Evolutionary conservation across 257 asterid genomes (phyloP), one percentile per base, ranked within the genome.

Genomic region (Parsonsia alboflavescens): DNA sequence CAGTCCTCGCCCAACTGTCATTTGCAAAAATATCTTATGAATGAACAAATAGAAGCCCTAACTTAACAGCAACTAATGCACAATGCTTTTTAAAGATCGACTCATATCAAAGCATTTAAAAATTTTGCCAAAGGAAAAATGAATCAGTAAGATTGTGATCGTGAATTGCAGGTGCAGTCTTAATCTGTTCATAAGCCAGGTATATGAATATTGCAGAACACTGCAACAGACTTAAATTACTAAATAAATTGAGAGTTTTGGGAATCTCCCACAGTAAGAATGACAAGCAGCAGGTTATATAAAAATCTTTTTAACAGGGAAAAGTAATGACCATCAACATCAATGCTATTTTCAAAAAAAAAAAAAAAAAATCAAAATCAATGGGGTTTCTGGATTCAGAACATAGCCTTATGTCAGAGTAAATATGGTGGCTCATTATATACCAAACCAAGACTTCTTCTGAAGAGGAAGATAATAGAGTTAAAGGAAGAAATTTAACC

Each of bases 1-100:
- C 99, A 94, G 39, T 89, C 93, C 81, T 92, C 99, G 72, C 96
- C 97, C 85, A 89, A 84, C 97, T 94, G 85, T 73, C 82, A 82
- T 46, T 69, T 44, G 73, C 52, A 75, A 68, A 46, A 26, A 54
- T 45, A 64, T 21, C 50, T 39, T 64, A 39, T 64, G 28, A 64
- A 28, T 63, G 50, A 6, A 64, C 30, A 64, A 36, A 64, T 41
- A 64, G 50, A 58, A 44, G 13, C 57, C 49, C 26, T 22, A 64
- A 4, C n/a, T 5, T 17, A 54, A 75, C 49, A 44, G 28, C 24
- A 54, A 9, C 17, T 26, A 48, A n/a, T n/a, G 48, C 61, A 44
- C 7, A 7, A 39, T n/a, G 50, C 49, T 63, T 9, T 33, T 11
- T 41, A 16, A 39, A 62, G 33, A 66, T 6, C 8, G 19, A 3